Base-by-base conservation (phyloP, 2,329 filamentous ascomycete species). In the Trichoderma breve region DNA sequence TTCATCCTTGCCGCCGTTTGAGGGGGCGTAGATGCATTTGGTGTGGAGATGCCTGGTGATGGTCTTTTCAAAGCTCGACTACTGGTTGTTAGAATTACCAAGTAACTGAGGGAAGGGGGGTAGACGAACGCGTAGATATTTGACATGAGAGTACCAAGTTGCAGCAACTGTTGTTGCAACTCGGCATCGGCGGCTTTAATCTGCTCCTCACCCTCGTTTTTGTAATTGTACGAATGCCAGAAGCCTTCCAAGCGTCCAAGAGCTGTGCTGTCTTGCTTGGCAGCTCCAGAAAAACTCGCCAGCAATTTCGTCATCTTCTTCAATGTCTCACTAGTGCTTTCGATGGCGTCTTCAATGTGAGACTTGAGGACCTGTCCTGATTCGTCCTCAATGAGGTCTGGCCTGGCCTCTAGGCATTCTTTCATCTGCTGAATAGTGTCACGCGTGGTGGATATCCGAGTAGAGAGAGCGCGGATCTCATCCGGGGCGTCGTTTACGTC, bases 391-490 rank as follows among this genome's bases (percentile, higher is more conserved):
- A 81, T 70, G 1, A 81, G 71, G 39, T 81, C 79, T 0, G 79
- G 79, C 3, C 79, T 73, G 1, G 76, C 75, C 18, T 77, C 74
- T 0, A 81, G 63, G 1, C 74, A 76, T 4, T 73, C 76, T 39
- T 80, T 78, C 15, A 81, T 81, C 55, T 81, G 79, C 0, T 75
- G 74, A 36, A 81, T 79, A 1, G 79, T 81, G 51, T 81, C 77
- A 5, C 75, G 77, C 3, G 79, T 78, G 1, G 77, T 78, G 1
- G 76, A 78, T 1, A 75, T 77, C 34, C 77, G 79, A 3, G 74
- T 74, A 0, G 78, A 77, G 0, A 81, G 72, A 0, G 75, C 75
- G 2, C 76, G 73, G 3, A 81, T 80, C 32, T 81, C 79, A 3
- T 78, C 77, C 0, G 79, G 79, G 0, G 79, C 79, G 18, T 77